Evolutionary conservation across 1,139 yeast species (phyloP), one percentile per base, ranked within the genome.

Genomic region (Blastobotrys malaysiensis): DNA sequence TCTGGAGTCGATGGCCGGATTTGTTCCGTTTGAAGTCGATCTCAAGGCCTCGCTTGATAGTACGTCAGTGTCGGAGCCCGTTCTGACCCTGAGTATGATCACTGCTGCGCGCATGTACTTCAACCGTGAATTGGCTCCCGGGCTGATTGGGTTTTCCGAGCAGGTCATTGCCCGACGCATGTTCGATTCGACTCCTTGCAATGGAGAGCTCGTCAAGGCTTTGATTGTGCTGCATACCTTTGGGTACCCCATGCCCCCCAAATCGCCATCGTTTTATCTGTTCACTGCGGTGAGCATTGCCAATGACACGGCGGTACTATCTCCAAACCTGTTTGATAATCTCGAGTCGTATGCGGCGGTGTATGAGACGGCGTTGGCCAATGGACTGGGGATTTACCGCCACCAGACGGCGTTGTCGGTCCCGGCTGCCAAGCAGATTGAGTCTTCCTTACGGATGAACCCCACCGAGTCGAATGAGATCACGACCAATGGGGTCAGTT

Each of bases 1-100:
- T 56, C 59, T 72, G 11, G 57, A 67, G 9, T 71, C 75, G 9
- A 69, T 80, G 66, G 63, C 77, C 13, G 71, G 75, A 2, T 52
- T 36, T 46, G 18, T 51, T 6, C 45, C 50, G 4, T 45, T 51
- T 36, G 54, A 49, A 11, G 26, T 51, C 3, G 51, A 49, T 18
- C 11, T 16, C 18, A 45, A 46, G n/a, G 43, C 21, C n/a, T 18
- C 46, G 9, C 9, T 51, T 27, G 48, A 36, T 6, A 31, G 49
- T n/a, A 11, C 49, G 24, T 52, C 48, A 11, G 50, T 21, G n/a
- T 16, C 9, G 9, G 31, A 46, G 26, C 56, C 56, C 18, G 18
- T 51, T 43, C 27, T 51, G 24, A 39, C 50, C 11, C 43, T 54
- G 39, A 21, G 52, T 1, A 43, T 21, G 43, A 48, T 49, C 21